Evolutionary conservation across 2,329 filamentous ascomycete genomes (phyloP), one percentile per base, ranked within the genome.

Genomic region (Elsinoe ampelina): DNA sequence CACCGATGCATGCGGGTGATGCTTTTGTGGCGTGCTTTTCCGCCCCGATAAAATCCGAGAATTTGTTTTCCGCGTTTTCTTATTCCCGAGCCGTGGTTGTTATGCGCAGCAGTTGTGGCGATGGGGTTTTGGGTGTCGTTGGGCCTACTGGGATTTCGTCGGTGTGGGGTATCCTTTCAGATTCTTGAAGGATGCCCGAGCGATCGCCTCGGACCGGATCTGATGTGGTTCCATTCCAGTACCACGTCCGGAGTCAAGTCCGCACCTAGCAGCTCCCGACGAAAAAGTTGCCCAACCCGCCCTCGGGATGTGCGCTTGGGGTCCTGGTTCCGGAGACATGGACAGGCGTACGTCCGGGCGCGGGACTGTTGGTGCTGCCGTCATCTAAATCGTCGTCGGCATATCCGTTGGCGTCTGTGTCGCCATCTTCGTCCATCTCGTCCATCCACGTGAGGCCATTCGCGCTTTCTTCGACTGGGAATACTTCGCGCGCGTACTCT

Each of bases 391-490:
- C 59, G 17, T 52, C 57, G 10, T 56, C 54, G n/a, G 62, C 62
- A 2, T 57, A 58, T 15, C 60, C 58, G 35, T 60, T 60, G n/a
- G 41, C 63, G 19, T 59, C 59, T 17, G 47, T 57, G 22, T 61
- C 63, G 43, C 38, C 54, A 13, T 60, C 59, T 32, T 58, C 57
- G 8, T 45, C 47, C 13, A 57, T 55, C 3, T 62, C 61, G 60
- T 76, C 73, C 92, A 96, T 97, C 93, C 93, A 98, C 13, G 86
- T 89, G 66, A 93, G 74, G 4, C 92, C 92, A 68, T 97, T 97
- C 32, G 90, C 89, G 64, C 91, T 86, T 73, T 98, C 93, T 71
- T 98, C 93, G 11, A 96, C 80, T 0, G 89, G 89, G 65, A 97
- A 97, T 26, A 95, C 90, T 69, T 97, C 93, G 50, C 87, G 80